Evolutionary conservation across 768 basidiomycete species (phyloP).

Genomic region (Lentinula raphanica): DNA sequence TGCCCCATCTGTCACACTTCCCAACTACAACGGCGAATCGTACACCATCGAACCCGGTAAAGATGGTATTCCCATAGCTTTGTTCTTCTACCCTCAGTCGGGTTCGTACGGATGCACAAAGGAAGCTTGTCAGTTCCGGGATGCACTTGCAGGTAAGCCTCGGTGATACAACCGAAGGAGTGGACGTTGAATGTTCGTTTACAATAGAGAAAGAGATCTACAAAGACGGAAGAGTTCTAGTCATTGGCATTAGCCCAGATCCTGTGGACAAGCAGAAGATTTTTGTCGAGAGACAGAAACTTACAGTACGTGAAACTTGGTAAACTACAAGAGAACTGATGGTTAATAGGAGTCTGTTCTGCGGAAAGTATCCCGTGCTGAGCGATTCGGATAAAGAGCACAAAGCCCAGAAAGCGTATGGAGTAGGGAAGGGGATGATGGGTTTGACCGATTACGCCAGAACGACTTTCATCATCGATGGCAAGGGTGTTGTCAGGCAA

Average conservation of each 20-base stretch:
- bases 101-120: conserved; percentile 76
- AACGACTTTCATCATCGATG: conserved; percentile 74
- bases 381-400: conserved; percentile 69
- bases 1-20: conserved; percentile 64
- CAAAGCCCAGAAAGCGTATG: conserved; percentile 56
- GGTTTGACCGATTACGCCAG: conserved; percentile 56
- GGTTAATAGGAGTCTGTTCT: neutral
- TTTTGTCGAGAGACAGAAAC: conserved; percentile 67
- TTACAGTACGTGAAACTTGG: conserved; percentile 44
- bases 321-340: neutral
- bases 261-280: conserved; percentile 65
- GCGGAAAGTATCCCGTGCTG: conserved; percentile 65
- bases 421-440: conserved; percentile 60
- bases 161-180: neutral
- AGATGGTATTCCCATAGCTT: conserved; percentile 52
- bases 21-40: conserved; percentile 54
- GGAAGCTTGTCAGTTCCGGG: conserved; percentile 78
- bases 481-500: conserved; percentile 61
- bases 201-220: conserved; percentile 57
- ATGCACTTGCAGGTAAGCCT: conserved; percentile 67
- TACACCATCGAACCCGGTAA: conserved; percentile 58
- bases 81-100: conserved; percentile 82
- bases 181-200: neutral
- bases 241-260: conserved; percentile 75
- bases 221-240: conserved; percentile 53